Evolutionary conservation across 2,329 filamentous ascomycete species (phyloP).

Genomic region (Hymenoscyphus fructigenus): DNA sequence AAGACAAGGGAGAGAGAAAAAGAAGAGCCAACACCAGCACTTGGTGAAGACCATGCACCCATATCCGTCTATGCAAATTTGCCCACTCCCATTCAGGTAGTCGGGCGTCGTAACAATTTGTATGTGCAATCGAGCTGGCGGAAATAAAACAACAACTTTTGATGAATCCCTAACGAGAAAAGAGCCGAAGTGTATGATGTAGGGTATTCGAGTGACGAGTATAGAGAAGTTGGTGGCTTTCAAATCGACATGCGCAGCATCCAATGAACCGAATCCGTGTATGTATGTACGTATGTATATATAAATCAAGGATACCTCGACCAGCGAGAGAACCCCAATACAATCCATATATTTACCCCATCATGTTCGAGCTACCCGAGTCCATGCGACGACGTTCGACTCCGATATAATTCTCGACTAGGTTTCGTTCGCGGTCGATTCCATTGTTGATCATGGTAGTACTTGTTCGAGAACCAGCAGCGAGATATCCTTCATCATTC

Average conservation of each 20-base stretch:
- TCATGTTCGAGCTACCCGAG: not conserved
- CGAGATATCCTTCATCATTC: slow-evolving; percentile 34
- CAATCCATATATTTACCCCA: not conserved
- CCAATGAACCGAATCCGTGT: slow-evolving; percentile 1
- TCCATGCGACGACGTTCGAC: slow-evolving; percentile 9
- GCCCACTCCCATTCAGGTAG: not conserved
- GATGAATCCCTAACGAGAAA: not conserved
- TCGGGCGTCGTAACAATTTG: not conserved
- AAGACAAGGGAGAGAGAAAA: not conserved
- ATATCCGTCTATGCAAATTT: slow-evolving; percentile 9
- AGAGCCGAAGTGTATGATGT: not conserved
- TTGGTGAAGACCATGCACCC: slow-evolving; percentile 9
- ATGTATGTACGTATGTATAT: not conserved
- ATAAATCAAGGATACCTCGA: not conserved
- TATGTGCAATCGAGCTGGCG: not conserved
- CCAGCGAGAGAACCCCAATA: not conserved
- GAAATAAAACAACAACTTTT: not conserved
- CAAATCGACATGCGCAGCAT: slow-evolving; percentile 2
- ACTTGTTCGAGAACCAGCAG: slow-evolving; percentile 21
- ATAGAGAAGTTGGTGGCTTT: not conserved
- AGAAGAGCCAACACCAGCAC: slow-evolving; percentile 15
- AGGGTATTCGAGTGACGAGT: not conserved
- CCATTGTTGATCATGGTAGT: slow-evolving; percentile 4
- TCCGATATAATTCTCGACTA: slow-evolving; percentile 13
- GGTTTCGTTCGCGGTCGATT: slow-evolving; percentile 4